Base-by-base conservation (phyloP, 331 rosid species). In the Stylosanthes scabra region DNA sequence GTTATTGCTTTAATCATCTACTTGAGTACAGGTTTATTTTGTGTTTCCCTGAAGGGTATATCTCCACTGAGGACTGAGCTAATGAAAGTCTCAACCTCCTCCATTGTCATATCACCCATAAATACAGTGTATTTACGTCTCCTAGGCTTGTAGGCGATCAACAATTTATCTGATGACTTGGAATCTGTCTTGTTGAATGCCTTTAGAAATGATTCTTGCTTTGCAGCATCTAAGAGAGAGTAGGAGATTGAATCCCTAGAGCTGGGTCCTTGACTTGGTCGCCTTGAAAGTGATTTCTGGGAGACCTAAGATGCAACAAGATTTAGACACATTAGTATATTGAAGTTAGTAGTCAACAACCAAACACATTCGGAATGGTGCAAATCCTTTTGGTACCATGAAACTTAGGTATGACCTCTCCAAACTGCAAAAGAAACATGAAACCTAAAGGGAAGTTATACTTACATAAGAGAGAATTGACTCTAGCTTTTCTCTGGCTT, bases 51-150 rank as follows among this genome's bases (percentile, higher is more conserved):
- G 68, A 91, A 94, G 4, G 71, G 83, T 72, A 84, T 44, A 69
- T 94, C 99, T 42, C 99, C 99, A 25, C 83, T 91, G 16, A 90
- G 88, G 58, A 91, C 82, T n/a, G 96, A 92, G 44, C 92, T 59
- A 51, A 94, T 75, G 14, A 91, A 94, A 73, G 20, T 77, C 84
- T 94, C 99, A 5, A 77, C 87, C 63, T 90, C 90, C 68, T 94
- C 97, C 6, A 47, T 45, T 2, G 85, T 77, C 70, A 85, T 68
- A 51, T 85, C 88, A 68, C 89, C 96, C 15, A 16, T 56, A 72
- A 62, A 85, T 62, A 78, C 78, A 59, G 89, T 81, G 66, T 83
- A 94, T 80, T 86, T 88, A 56, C 83, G 76, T 85, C 79, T 89
- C 55, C 88, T 78, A 59, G 88, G 92, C 76, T 94, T 94, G 68